Base-by-base conservation (phyloP, 257 asterid genomes). In the Ligustrum vulgare region DNA sequence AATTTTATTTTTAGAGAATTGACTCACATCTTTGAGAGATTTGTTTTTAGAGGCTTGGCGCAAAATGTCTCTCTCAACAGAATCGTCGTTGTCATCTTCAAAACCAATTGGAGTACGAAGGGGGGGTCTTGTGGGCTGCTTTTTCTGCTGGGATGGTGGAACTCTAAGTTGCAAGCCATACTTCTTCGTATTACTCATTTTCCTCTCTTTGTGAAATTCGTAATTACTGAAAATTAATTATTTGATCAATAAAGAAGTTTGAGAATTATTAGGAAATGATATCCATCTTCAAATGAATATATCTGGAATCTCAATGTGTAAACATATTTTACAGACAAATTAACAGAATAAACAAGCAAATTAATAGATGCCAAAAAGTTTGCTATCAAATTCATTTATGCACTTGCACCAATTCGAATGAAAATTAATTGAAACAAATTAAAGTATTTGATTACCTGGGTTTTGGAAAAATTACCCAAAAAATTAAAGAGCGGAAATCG, bases 101-200 rank as follows among this genome's bases (percentile, higher is more conserved):
- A 93, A 93, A 66, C 82, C 92, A 18, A 86, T 84, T 4, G 90
- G 77, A 28, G 82, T 78, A 12, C 91, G 84, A 69, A 79, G 71
- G 11, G 96, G 89, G 70, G 98, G 91, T 70, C 78, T 90, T 6
- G 87, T 72, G 5, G 88, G 82, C 58, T 80, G 93, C 76, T 89
- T 91, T 77, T 88, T 93, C 90, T 86, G 93, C 77, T 87, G 91
- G 35, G 79, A 68, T 0, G 90, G 90, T 68, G 84, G 91, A 64
- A 82, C 97, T 87, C 98, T 86, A 71, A 93, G 93, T 12, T 93
- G 97, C 71, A 93, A 86, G 1, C 98, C 98, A 10, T 87, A 93
- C 56, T 87, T 92, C 63, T 91, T 90, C 88, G 82, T 90, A 13
- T 77, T 65, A 34, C 31, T 69, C 36, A 20, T 58, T 67, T 60